Base-by-base conservation (phyloP, 2,329 filamentous ascomycete species). In the Triangularia verruculosa region DNA sequence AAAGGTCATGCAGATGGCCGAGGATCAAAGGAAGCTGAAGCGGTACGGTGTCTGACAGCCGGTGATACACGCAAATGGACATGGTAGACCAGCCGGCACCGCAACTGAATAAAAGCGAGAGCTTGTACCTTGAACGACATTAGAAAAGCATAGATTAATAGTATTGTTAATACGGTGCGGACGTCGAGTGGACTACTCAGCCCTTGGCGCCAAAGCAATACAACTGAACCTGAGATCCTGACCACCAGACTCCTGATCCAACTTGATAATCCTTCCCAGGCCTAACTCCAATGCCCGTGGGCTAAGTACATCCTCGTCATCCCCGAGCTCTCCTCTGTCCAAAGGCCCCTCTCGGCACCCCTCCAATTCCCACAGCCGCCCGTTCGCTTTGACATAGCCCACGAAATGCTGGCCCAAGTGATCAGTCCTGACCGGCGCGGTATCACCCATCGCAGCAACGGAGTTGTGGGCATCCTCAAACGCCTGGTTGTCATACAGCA, bases 361-460 rank as follows among this genome's bases (percentile, higher is more conserved):
- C 76, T 96, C 92, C 71, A 96, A 76, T 78, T 96, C 92, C 87
- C 90, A 96, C 51, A 96, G 73, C 61, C 80, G 80, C 6, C 84
- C 82, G 61, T 89, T 81, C 3, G 79, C 79, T 76, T 89, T 92
- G 57, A 93, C 87, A 73, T 93, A 95, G 51, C 89, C 90, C 43
- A 96, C 89, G 71, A 93, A 96, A 74, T 96, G 92, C 67, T 92
- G 80, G 53, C 90, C 89, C 0, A 87, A 79, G 28, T 81, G 80
- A 1, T 20, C 52, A 6, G 85, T 86, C 12, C 88, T 83, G 11
- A 86, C 85, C 17, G 89, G 89, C 1, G 75, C 74, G 0, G 89
- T 91, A 72, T 92, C 89, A 1, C 92, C 92, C 47, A 80, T 76
- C 1, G 78, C 78, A 4, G 89, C 92, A 4, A 90, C 91, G 60